Percentiles rank a stretch among this genome's conserved stretches.
Evolutionary conservation across 768 basidiomycete genomes (phyloP).

Genomic region (Boletus tylopilopsis): DNA sequence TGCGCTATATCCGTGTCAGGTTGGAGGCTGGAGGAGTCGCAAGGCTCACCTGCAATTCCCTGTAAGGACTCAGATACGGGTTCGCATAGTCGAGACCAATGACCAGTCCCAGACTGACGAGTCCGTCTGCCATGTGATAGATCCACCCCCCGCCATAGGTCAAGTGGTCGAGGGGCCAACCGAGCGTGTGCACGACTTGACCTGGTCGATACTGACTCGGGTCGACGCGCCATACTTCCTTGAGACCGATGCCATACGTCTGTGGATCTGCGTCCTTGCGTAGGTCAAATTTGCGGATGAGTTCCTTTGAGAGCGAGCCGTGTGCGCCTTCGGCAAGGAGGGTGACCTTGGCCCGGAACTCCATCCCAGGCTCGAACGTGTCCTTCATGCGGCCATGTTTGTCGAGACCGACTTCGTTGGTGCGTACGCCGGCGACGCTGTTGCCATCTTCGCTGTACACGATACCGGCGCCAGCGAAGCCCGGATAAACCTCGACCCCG

Average conservation of each 20-base stretch:
- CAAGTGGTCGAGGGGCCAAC: conserved; percentile 81
- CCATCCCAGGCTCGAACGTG: conserved; percentile 94
- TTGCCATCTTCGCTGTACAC: conserved; percentile 56
- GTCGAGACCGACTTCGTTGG: conserved; percentile 93
- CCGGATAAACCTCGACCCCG: conserved; percentile 95
- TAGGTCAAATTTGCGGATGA: conserved; percentile 70
- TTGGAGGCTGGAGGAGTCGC: not conserved
- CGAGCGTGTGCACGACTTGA: conserved; percentile 89
- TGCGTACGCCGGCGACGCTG: conserved; percentile 63
- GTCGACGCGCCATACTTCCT: conserved; percentile 95
- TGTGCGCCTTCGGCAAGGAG: conserved; percentile 95
- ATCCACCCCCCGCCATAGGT: conserved; percentile 89
- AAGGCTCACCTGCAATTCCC: conserved; percentile 78
- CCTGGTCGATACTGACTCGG: conserved; percentile 55
- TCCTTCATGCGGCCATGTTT: conserved; percentile 73
- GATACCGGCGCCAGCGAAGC: conserved; percentile 88
- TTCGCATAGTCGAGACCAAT: conserved; percentile 94
- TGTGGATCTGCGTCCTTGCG: conserved; percentile 71
- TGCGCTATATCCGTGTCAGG: conserved; percentile 43
- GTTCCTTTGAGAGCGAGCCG: conserved; percentile 82
- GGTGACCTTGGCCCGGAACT: conserved; percentile 88
- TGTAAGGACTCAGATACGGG: conserved; percentile 88
- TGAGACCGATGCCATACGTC: conserved; percentile 94
- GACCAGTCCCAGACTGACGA: conserved; percentile 88
- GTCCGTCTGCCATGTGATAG: conserved; percentile 92